A percentile compares a stretch with the other conserved stretches of the same genome.
Conservation (phyloP, 208 protist genomes). For the Trichomonas vaginalis region DNA sequence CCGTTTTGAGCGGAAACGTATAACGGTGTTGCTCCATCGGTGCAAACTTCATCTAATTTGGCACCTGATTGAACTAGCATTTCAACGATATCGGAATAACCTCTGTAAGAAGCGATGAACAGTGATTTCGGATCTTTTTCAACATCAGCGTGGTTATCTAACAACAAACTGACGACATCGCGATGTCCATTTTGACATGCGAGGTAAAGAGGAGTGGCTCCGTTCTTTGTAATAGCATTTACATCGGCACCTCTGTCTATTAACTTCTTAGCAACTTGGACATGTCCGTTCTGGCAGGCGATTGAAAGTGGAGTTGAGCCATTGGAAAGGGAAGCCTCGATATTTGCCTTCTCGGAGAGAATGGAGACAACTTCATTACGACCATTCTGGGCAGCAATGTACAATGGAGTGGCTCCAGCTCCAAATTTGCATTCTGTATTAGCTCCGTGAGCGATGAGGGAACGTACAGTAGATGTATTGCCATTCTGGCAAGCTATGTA, state of each 20-base stretch:
- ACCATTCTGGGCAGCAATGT: background rate
- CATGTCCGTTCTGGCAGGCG: background rate
- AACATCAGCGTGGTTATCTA: background rate
- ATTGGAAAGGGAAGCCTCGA: background rate
- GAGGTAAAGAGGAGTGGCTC: background rate
- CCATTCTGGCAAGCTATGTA: background rate
- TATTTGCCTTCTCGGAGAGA: background rate
- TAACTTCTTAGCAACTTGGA: background rate
- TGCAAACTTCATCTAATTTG: background rate
- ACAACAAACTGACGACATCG: background rate
- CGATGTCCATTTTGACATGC: background rate
- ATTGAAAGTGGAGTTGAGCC: background rate
- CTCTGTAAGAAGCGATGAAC: background rate
- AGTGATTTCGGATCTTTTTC: background rate
- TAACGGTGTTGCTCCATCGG: background rate
- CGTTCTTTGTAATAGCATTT: background rate
- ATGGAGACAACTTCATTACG: background rate
- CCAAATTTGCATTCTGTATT: background rate
- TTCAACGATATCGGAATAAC: background rate
- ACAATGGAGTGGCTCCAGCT: background rate
- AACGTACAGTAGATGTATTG: background rate
- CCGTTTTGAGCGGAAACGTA: background rate
- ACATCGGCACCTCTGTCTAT: background rate
- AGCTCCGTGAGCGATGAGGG: background rate
- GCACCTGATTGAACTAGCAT: background rate